These are phyloP conservation scores for Trypanosoma melophagium DNA, from an alignment of 208 protist species.

Conservation along the genomic window DNA sequence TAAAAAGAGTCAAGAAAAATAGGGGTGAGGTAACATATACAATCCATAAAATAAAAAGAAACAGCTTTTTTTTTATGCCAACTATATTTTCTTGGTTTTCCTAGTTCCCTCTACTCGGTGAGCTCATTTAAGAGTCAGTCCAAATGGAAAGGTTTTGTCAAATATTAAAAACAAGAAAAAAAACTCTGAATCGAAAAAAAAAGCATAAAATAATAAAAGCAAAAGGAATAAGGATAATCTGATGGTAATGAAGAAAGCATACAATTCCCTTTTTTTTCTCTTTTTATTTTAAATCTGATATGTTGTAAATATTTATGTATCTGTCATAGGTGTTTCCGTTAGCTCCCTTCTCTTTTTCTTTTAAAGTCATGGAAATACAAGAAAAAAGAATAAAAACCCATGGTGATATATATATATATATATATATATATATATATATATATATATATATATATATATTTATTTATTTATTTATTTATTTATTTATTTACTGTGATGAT, in stretches of 20 bases:
- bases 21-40: no score
- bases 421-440: background rate
- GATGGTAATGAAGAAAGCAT: background rate
- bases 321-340: background rate
- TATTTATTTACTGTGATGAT: no score
- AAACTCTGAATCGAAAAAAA: slow-evolving; percentile 4
- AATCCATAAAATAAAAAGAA: no score
- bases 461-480: no score
- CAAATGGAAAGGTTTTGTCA: background rate
- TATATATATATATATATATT: no score
- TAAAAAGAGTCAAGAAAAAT: no score
- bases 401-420: background rate
- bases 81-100: no score
- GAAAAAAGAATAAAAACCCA: slow-evolving; percentile 17
- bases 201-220: slow-evolving; percentile 2
- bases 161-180: slow-evolving; percentile 19
- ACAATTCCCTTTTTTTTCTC: background rate
- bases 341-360: background rate
- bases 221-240: slow-evolving; percentile 9
- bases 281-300: background rate
- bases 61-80: no score
- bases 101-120: no score
- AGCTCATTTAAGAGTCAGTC: no score
- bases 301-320: background rate
- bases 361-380: background rate